Evolutionary conservation across 2,329 filamentous ascomycete genomes (phyloP), one percentile per base, ranked within the genome.

Genomic region (Fusarium pininemorale): DNA sequence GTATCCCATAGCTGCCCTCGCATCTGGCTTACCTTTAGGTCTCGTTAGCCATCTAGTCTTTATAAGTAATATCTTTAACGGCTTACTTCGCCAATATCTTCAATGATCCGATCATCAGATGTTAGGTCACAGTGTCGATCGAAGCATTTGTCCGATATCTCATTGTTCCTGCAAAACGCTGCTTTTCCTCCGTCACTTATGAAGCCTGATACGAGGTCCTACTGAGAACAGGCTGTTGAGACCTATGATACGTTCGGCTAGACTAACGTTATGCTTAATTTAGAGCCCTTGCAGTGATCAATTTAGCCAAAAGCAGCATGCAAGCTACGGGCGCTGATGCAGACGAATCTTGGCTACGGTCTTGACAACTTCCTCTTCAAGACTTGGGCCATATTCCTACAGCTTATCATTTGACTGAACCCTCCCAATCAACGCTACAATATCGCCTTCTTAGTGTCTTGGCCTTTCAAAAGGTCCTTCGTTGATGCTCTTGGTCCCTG

Each of bases 81-180:
- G 4, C 28, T 9, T 24, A 2, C 2, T 7, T 2, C 8, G 15
- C 4, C 13, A 22, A 28, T 15, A 4, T 22, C 9, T 48, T 7
- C 9, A 6, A 48, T 3, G 13, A 22, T 28, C 45, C 10, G 12
- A 15, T 6, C 18, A 28, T 15, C 13, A 28, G 13, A 47, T 28
- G 6, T 15, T 11, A 7, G 3, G 0, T 15, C 26, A 5, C 4
- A 7, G 2, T 4, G 6, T 48, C 26, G 11, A 22, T 28, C 6
- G 2, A 22, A 15, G 26, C 0, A 48, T 12, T 30, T 22, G 3
- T 48, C 26, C 26, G 26, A 5, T 26, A 26, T 48, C 5, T n/a
- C 20, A n/a, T 30, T 6, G 5, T 18, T 22, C 20, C 4, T 11
- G 1, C 0, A 7, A 48, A 7, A 48, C 20, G 13, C 6, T 6